Conservation (phyloP, 345 rosid genomes). For the Odontarrhena argentea region DNA sequence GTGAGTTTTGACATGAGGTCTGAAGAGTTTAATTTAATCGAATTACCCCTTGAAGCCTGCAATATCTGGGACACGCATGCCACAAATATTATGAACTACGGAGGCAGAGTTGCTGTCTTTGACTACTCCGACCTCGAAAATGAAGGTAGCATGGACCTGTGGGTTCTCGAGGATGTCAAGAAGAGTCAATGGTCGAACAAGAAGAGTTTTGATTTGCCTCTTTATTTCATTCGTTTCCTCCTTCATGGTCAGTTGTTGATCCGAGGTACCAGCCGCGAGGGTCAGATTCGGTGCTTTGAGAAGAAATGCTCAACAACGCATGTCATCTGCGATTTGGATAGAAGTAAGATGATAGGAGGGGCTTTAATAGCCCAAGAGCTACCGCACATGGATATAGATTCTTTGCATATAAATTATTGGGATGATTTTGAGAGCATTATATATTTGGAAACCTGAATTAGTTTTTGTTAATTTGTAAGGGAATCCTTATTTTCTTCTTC, state of each 20-base stretch:
- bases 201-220: slow-evolving; percentile 12
- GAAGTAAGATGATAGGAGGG: not conserved
- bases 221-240: not conserved
- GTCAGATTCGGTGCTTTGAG: not conserved
- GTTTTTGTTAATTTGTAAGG: too few relatives aligned
- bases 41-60: not conserved
- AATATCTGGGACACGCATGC: not conserved
- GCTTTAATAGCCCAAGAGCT: too few relatives aligned
- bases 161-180: slow-evolving; percentile 3
- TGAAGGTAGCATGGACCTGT: not conserved
- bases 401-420: slow-evolving; percentile 11
- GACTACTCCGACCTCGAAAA: not conserved
- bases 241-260: not conserved
- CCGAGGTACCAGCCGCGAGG: slow-evolving; percentile 1
- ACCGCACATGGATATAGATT: not conserved
- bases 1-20: slow-evolving; percentile 1
- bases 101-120: slow-evolving; percentile 14
- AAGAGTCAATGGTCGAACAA: slow-evolving; percentile 19
- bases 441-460: not conserved
- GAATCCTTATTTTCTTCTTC: too few relatives aligned
- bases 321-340: not conserved
- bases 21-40: not conserved
- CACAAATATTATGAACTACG: slow-evolving; percentile 9
- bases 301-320: not conserved
- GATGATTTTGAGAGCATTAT: slow-evolving; percentile 14